Conservation (phyloP, 768 basidiomycete genomes). For the Suillus alpinus region DNA sequence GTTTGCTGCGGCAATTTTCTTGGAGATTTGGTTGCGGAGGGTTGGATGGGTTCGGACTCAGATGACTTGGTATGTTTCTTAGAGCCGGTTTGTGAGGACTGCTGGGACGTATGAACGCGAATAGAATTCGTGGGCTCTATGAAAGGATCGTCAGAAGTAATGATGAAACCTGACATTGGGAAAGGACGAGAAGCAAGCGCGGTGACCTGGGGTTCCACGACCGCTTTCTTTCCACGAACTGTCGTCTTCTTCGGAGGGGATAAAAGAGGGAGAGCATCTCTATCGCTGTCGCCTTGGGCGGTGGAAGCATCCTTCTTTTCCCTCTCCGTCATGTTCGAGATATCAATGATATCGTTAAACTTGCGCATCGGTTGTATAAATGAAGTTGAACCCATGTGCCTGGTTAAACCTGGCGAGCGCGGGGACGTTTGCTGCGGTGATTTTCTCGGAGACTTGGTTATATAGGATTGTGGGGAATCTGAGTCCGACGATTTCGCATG, state of each 20-base stretch:
- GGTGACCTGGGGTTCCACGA: background rate
- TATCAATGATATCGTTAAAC: slow-evolving; percentile 22
- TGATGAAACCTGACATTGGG: slow-evolving; percentile 18
- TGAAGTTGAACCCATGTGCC: background rate
- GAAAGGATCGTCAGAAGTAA: slow-evolving; percentile 4
- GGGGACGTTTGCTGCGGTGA: slow-evolving; percentile 10
- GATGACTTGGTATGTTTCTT: slow-evolving; percentile 4
- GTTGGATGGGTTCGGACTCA: slow-evolving; percentile 22
- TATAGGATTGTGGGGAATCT: slow-evolving; percentile 22
- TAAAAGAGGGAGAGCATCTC: background rate
- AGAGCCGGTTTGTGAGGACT: background rate
- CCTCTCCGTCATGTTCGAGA: slow-evolving; percentile 32
- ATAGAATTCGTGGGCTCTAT: background rate
- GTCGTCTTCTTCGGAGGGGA: background rate
- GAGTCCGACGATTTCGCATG: slow-evolving; percentile 11
- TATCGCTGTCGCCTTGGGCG: slow-evolving; percentile 3
- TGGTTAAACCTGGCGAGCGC: slow-evolving; percentile 11
- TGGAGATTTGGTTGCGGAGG: slow-evolving; percentile 21
- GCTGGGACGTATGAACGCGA: background rate
- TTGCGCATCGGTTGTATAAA: slow-evolving; percentile 11
- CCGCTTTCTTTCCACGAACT: background rate
- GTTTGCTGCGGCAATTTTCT: slow-evolving; percentile 8
- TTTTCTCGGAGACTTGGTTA: slow-evolving; percentile 16
- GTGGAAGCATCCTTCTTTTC: slow-evolving; percentile 7
- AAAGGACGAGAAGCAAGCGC: slow-evolving; percentile 18